phyloP scores from a whole-genome alignment of 164 flowering plant species.

The Liquidambar formosana region DNA sequence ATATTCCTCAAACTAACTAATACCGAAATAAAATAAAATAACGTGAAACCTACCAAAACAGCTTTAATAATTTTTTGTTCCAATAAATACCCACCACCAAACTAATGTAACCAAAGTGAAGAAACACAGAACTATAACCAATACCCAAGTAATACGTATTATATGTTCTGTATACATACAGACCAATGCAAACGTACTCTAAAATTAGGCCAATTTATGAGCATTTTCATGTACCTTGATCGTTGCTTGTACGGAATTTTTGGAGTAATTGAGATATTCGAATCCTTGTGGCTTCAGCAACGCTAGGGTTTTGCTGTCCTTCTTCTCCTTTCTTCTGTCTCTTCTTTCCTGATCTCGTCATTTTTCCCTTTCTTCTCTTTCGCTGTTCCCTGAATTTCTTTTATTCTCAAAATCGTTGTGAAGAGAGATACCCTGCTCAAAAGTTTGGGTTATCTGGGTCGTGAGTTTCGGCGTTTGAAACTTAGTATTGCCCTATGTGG shows the following conservation, averaged over 20 bases:
- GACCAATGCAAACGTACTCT: neutral
- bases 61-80: neutral
- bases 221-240: conserved; percentile 21
- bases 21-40: too few relatives aligned
- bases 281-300: conserved; percentile 32
- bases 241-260: conserved; percentile 25
- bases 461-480: too few relatives aligned
- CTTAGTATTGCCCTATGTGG: too few relatives aligned
- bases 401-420: too few relatives aligned
- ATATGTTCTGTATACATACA: too few relatives aligned
- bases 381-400: too few relatives aligned
- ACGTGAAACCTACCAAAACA: neutral
- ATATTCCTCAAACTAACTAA: too few relatives aligned
- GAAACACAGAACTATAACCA: neutral
- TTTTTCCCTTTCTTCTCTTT: neutral
- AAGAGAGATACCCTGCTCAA: too few relatives aligned
- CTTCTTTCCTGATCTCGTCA: conserved; percentile 24
- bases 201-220: neutral
- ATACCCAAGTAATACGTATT: neutral
- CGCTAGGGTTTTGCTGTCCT: conserved; percentile 9
- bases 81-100: neutral
- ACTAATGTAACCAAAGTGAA: neutral
- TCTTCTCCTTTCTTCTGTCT: conserved; percentile 20
- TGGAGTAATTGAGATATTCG: conserved; percentile 33
- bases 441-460: too few relatives aligned